These are phyloP conservation scores for Aspergillus brasiliensis DNA, from an alignment of 2,329 filamentous ascomycete species.

Conservation along the genomic window DNA sequence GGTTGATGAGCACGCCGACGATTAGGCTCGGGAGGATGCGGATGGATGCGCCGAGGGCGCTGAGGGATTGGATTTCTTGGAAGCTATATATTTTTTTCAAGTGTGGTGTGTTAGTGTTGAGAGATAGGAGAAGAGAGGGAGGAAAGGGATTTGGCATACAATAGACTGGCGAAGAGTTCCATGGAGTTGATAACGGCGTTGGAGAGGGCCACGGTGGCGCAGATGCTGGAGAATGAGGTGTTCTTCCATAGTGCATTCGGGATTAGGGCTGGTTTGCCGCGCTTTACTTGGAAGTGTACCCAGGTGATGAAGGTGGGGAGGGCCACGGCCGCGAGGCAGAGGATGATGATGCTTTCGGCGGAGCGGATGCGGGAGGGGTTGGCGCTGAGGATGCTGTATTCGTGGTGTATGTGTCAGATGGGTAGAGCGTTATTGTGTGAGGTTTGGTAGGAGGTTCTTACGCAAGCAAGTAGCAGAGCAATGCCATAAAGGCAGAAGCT, in stretches of 20 bases:
- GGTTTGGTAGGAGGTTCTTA: no score
- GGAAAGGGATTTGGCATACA: no score
- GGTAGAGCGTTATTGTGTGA: no score
- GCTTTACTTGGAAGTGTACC: slow-evolving; percentile 27
- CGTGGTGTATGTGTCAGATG: no score
- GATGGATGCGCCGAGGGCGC: slow-evolving; percentile 50
- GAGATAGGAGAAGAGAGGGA: no score
- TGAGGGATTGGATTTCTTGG: slow-evolving; percentile 53
- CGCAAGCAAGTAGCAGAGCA: no score
- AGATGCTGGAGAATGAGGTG: no score
- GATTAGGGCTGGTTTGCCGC: slow-evolving; percentile 32
- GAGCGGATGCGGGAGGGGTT: slow-evolving; percentile 3
- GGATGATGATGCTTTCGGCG: slow-evolving; percentile 29
- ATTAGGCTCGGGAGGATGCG: slow-evolving; percentile 51
- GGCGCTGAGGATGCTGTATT: background rate
- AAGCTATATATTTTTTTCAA: slow-evolving; percentile 47
- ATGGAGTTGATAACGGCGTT: no score
- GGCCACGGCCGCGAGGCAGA: slow-evolving; percentile 29
- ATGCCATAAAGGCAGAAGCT: no score
- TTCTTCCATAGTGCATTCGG: slow-evolving; percentile 23
- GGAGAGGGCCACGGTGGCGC: no score
- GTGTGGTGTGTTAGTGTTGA: no score
- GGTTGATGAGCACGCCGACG: slow-evolving; percentile 47
- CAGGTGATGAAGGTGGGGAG: slow-evolving; percentile 31
- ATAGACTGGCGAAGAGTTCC: no score